These are phyloP conservation scores for Dendrothele bispora DNA, from an alignment of 768 basidiomycete genomes.

Conservation along the genomic window DNA sequence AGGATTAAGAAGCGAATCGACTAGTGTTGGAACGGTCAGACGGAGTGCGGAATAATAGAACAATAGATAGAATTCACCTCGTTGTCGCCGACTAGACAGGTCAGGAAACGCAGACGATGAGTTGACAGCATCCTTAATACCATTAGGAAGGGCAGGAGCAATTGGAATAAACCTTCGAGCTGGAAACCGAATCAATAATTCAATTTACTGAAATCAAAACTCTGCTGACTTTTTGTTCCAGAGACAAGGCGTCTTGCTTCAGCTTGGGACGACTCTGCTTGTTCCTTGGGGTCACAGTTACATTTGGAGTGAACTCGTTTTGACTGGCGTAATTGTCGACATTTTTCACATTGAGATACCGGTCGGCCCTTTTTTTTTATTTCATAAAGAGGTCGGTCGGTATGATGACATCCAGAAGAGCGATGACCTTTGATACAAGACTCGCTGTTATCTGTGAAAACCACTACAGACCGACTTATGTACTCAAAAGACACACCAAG, in stretches of 20 bases:
- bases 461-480: neutral
- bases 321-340: conserved; percentile 78
- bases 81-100: conserved; percentile 47
- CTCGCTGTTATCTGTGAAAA: conserved; percentile 49
- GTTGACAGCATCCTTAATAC: conserved; percentile 56
- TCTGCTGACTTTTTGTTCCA: conserved; percentile 39
- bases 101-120: conserved; percentile 21
- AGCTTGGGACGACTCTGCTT: conserved; percentile 29
- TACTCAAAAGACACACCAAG: conserved; percentile 53
- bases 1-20: conserved; percentile 62
- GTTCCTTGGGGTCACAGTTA: conserved; percentile 53
- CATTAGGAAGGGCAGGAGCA: conserved; percentile 71
- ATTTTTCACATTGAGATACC: conserved; percentile 85
- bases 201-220: neutral
- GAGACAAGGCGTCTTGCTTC: conserved; percentile 30
- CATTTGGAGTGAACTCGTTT: conserved; percentile 84
- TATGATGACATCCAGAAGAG: conserved; percentile 85
- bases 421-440: conserved; percentile 95
- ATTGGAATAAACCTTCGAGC: conserved; percentile 72
- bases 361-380: conserved; percentile 94
- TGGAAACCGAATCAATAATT: conserved; percentile 21
- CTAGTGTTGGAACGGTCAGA: conserved; percentile 29
- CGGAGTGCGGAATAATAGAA: conserved; percentile 1
- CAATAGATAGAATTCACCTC: conserved; percentile 36
- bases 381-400: conserved; percentile 87